A percentile compares a stretch with the other conserved stretches of the same genome.
Evolutionary conservation across 805 yeast genomes (phyloP).

Genomic region (Candida nanaspora): DNA sequence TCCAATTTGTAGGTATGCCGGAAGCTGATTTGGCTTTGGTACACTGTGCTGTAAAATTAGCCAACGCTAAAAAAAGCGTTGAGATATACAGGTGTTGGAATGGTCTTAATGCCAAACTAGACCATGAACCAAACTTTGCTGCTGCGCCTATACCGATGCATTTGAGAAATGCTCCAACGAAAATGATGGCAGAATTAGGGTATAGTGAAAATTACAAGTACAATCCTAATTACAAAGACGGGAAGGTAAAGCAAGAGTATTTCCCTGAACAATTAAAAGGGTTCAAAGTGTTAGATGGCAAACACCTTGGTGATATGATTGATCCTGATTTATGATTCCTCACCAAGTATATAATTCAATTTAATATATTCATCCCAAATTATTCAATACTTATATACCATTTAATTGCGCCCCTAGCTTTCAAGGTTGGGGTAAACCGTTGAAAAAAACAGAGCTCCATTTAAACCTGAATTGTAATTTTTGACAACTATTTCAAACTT

Average conservation of each 20-base stretch:
- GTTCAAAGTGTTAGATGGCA: slow-evolving; percentile 43
- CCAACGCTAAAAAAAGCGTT: slow-evolving; percentile 80
- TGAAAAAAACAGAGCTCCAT: too few species aligned
- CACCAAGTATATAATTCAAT: background rate
- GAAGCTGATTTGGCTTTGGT: slow-evolving; percentile 87
- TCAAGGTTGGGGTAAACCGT: too few species aligned
- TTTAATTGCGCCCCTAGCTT: too few species aligned
- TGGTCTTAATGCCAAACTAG: slow-evolving; percentile 50
- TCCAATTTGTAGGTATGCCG: slow-evolving; percentile 88
- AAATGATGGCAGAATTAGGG: slow-evolving; percentile 81
- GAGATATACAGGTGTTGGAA: slow-evolving; percentile 79
- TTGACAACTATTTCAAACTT: too few species aligned
- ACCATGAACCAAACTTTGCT: slow-evolving; percentile 49
- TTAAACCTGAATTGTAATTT: too few species aligned
- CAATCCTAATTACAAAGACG: slow-evolving; percentile 73
- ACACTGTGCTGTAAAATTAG: slow-evolving; percentile 88
- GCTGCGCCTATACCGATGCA: slow-evolving; percentile 72
- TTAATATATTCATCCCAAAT: too few species aligned
- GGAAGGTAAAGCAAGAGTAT: slow-evolving; percentile 66
- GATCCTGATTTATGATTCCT: slow-evolving; percentile 38
- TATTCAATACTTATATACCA: too few species aligned
- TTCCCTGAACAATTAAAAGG: slow-evolving; percentile 57
- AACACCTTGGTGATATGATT: slow-evolving; percentile 44
- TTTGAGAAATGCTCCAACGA: slow-evolving; percentile 91
- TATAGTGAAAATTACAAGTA: slow-evolving; percentile 83